Percentiles rank a stretch among this genome's conserved stretches.
Conservation (phyloP, 768 basidiomycete species). For the Leccinum variicolor region DNA sequence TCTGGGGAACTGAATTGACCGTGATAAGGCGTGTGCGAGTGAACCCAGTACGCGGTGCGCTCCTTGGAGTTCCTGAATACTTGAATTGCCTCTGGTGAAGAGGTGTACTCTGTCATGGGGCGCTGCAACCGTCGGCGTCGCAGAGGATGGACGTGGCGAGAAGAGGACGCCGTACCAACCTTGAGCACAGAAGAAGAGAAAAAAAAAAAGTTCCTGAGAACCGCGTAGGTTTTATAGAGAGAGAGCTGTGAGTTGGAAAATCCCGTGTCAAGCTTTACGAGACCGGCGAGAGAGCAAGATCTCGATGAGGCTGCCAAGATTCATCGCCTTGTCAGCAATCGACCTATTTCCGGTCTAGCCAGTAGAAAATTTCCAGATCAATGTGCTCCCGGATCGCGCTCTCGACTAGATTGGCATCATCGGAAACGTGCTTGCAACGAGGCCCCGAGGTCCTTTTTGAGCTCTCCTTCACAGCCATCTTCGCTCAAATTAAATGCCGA, state of each 20-base stretch:
- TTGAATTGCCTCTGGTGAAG: slow-evolving; percentile 54
- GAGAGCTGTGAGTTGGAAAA: slow-evolving; percentile 16
- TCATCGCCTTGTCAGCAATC: slow-evolving; percentile 10
- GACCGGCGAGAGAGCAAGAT: slow-evolving; percentile 17
- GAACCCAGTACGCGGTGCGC: slow-evolving; percentile 66
- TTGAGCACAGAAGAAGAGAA: slow-evolving; percentile 4
- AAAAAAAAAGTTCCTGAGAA: not conserved
- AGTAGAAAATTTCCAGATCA: slow-evolving; percentile 14
- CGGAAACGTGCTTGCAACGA: slow-evolving; percentile 30
- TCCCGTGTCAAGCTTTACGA: slow-evolving; percentile 28
- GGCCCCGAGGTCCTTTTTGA: slow-evolving; percentile 9
- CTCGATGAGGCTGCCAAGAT: slow-evolving; percentile 16
- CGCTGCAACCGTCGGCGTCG: not conserved
- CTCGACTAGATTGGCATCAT: slow-evolving; percentile 28
- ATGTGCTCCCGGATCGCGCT: slow-evolving; percentile 15
- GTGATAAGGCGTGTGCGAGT: slow-evolving; percentile 35
- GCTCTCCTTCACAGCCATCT: slow-evolving; percentile 7
- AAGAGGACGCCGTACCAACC: not conserved
- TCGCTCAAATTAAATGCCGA: slow-evolving; percentile 24
- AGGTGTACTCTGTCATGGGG: slow-evolving; percentile 64
- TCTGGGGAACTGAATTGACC: slow-evolving; percentile 55
- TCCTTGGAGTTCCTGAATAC: slow-evolving; percentile 58
- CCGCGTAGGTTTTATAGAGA: slow-evolving; percentile 22
- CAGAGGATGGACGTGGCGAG: not conserved
- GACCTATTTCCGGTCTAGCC: slow-evolving; percentile 30